Evolutionary conservation across 208 protist genomes (phyloP).

Genomic region (Eutreptiella sp.): DNA sequence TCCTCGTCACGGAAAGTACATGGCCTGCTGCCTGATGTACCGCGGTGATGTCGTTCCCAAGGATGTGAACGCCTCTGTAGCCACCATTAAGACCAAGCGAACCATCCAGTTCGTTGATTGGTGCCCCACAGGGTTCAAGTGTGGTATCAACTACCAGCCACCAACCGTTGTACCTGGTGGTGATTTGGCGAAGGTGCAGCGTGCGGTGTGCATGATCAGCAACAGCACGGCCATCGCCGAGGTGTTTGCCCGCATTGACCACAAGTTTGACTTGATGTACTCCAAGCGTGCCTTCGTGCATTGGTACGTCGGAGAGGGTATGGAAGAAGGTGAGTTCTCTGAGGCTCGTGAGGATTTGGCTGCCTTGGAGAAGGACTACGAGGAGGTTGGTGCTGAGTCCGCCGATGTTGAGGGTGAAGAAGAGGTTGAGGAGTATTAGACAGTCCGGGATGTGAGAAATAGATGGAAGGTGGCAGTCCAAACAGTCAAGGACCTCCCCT

Average conservation of each 20-base stretch:
- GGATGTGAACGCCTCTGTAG: constrained; percentile 87
- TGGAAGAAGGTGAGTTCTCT: constrained; percentile 88
- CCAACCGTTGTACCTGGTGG: constrained; percentile 82
- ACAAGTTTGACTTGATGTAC: constrained; percentile 92
- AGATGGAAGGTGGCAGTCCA: too few relatives aligned
- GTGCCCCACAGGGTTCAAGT: constrained; percentile 95
- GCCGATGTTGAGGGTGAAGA: constrained; percentile 50
- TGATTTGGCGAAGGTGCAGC: constrained; percentile 81
- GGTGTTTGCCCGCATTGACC: constrained; percentile 77
- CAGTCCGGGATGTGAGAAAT: too few relatives aligned
- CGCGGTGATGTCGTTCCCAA: constrained; percentile 94
- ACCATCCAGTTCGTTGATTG: constrained; percentile 94
- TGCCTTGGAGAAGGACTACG: constrained; percentile 87
- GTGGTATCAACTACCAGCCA: constrained; percentile 95
- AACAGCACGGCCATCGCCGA: constrained; percentile 86
- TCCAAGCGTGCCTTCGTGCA: constrained; percentile 88
- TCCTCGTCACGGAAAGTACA: constrained; percentile 92
- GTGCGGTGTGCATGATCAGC: constrained; percentile 87
- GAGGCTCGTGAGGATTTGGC: constrained; percentile 87
- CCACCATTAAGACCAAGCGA: constrained; percentile 87
- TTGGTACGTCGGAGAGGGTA: constrained; percentile 91
- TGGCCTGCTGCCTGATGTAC: constrained; percentile 95
- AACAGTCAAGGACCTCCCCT: too few relatives aligned
- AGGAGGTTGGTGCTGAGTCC: constrained; percentile 74
- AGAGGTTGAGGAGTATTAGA: constrained; percentile 47